Evolutionary conservation across 2,329 filamentous ascomycete genomes (phyloP), one percentile per base, ranked within the genome.

Genomic region (Thelonectria blattea): DNA sequence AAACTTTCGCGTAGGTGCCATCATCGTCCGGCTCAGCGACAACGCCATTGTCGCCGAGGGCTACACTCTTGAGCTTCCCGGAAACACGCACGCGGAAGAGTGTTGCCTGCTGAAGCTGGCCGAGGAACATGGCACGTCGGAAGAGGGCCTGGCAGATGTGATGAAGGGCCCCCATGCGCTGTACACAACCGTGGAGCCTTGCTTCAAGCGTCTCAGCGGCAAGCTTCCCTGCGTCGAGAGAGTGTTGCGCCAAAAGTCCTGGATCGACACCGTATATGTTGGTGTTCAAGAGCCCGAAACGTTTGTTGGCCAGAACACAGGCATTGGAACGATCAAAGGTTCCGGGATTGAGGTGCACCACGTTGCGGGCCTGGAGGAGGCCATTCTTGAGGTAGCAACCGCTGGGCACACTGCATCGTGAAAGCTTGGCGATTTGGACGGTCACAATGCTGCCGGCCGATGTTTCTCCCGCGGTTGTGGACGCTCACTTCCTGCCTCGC

Each of bases 21-120:
- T 97, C n/a, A 83, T 98, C 41, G 83, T 95, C 18, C 82, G 87
- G 59, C 74, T 81, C 14, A 76, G 77, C 43, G 82, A 79, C 37
- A 83, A 87, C 68, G 73, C 78, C 24, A 80, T 96, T 59, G 81
- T 96, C 27, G 86, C 91, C 1, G 91, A 91, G 2, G 94, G 95
- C 56, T 98, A 94, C 79, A 97, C 95, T 0, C 84, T 97, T 60
- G 94, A 99, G 76, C 86, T 93, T 4, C 83, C 88, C 0, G 95
- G 94, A 43, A 99, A 99, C 78, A 98, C 95, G 0, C 95, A 99
- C 73, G 95, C 95, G 3, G 95, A 99, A 74, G 93, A 99, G 78
- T 94, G 90, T 75, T 96, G 92, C 72, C 84, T 99, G 58, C 77
- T 88, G 50, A 98, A 99, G 75, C 83, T 88, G 14, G 80, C 85